Conservation (phyloP, 306 rosid species). For the Trichosanthes cucumerina region DNA sequence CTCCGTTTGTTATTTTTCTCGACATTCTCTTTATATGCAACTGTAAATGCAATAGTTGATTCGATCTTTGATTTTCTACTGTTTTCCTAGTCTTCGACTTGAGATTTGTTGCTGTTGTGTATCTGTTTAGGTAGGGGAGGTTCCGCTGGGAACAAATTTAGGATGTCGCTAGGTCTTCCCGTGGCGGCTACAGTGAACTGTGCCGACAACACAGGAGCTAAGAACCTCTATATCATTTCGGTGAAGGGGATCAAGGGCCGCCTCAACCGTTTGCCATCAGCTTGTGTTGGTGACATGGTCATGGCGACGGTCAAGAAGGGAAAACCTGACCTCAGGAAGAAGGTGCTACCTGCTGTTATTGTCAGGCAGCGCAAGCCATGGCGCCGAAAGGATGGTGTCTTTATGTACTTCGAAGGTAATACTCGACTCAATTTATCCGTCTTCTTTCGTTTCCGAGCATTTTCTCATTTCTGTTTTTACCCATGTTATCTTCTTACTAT, state of each 20-base stretch:
- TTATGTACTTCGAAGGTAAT: slow-evolving; percentile 81
- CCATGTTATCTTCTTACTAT: background rate
- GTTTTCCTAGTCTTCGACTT: background rate
- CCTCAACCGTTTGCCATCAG: slow-evolving; percentile 75
- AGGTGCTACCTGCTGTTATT: slow-evolving; percentile 85
- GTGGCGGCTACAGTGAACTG: slow-evolving; percentile 96
- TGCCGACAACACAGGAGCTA: slow-evolving; percentile 85
- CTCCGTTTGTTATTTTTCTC: background rate
- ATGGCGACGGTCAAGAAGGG: slow-evolving; percentile 97
- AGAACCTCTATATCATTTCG: slow-evolving; percentile 80
- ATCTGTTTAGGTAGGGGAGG: slow-evolving; percentile 61
- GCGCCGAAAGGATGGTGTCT: slow-evolving; percentile 96
- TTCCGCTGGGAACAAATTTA: slow-evolving; percentile 82
- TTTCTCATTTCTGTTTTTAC: background rate
- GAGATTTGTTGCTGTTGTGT: background rate
- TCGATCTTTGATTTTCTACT: background rate
- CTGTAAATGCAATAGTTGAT: background rate
- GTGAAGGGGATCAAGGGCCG: slow-evolving; percentile 91
- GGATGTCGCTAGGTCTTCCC: slow-evolving; percentile 92
- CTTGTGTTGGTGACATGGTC: slow-evolving; percentile 94
- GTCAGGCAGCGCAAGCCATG: slow-evolving; percentile 87
- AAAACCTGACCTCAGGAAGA: slow-evolving; percentile 84
- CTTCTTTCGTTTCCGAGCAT: background rate
- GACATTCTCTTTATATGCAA: background rate
- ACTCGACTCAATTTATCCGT: background rate